Evolutionary conservation across 345 rosid species (phyloP), one percentile per base, ranked within the genome.

Genomic region (Pseudoturritis turrita): DNA sequence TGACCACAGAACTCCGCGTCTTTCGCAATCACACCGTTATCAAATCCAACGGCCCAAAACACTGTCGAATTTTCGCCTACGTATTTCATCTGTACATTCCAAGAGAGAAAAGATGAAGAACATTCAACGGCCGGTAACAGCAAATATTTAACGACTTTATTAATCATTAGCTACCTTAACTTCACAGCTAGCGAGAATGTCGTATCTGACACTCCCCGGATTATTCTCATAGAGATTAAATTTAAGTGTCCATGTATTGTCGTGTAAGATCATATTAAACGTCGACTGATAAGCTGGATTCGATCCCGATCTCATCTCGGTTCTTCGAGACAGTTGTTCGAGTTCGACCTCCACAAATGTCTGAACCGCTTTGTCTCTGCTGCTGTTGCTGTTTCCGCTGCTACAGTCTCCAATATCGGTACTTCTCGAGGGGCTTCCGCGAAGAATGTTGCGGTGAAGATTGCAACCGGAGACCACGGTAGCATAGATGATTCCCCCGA

Each of bases 301-400:
- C 10, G 93, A 70, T 40, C 99, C 97, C 31, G 75, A 47, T 62
- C 74, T 88, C 56, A 74, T 80, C 72, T 75, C 79, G 2, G 97
- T 95, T 78, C 87, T 83, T 80, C 99, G 81, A 23, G 92, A 87
- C 68, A 91, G 79, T 64, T 88, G 84, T 80, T 78, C 97, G 43
- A 91, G 91, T 75, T 89, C 96, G 44, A 95, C 92, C 81, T 95
- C 99, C 52, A 95, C 92, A 73, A 88, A 91, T n/a, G 96, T 89
- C 61, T 62, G 90, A 47, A 91, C 73, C 73, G 85, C 82, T 74
- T 82, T 88, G 70, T 84, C 82, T 21, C 77, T 86, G 64, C 68
- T 49, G 19, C 45, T 57, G 33, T 8, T 72, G 37, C 72, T 22
- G 39, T 76, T 26, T 71, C 89, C 66, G 54, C 65, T 67, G 76